Percentiles rank a stretch among this genome's conserved stretches.
phyloP scores from a whole-genome alignment of 148 eudicot species.

The Amaranthus cruentus region DNA sequence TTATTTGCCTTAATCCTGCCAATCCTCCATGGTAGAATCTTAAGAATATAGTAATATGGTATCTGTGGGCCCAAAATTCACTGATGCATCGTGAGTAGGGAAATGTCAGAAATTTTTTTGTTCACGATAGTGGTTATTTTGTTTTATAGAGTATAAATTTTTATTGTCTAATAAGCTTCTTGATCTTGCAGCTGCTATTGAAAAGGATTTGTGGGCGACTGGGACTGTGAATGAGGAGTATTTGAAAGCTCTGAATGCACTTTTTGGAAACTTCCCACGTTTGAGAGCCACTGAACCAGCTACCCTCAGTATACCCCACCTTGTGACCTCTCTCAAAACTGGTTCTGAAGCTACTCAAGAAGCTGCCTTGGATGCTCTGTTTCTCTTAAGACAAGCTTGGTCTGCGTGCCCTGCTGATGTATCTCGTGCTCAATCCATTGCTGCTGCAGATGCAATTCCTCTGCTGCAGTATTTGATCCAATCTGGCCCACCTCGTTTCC shows the following conservation, averaged over 20 bases:
- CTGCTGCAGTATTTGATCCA: slow-evolving; percentile 86
- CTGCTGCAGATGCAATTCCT: slow-evolving; percentile 97
- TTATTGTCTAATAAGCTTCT: slow-evolving; percentile 8
- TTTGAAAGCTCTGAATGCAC: slow-evolving; percentile 82
- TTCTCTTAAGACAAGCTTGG: slow-evolving; percentile 98
- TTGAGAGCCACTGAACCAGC: slow-evolving; percentile 97
- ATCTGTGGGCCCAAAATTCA: too few species aligned
- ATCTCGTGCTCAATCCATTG: slow-evolving; percentile 90
- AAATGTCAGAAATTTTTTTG: not conserved
- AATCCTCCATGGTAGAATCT: too few species aligned
- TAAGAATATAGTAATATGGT: too few species aligned
- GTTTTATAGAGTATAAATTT: not conserved
- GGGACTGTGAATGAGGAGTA: slow-evolving; percentile 93
- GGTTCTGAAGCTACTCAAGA: slow-evolving; percentile 96
- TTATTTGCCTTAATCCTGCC: too few species aligned
- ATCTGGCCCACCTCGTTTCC: slow-evolving; percentile 97
- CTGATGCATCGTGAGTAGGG: not conserved
- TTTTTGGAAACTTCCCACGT: slow-evolving; percentile 93
- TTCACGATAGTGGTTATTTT: not conserved
- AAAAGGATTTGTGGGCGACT: slow-evolving; percentile 92
- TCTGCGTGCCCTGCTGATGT: slow-evolving; percentile 99
- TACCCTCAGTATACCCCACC: slow-evolving; percentile 94
- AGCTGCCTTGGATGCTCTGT: slow-evolving; percentile 89
- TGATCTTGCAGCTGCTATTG: slow-evolving; percentile 74
- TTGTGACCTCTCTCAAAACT: slow-evolving; percentile 90